Conservation (phyloP, 208 protist species). For the Trypanosoma boissoni region DNA sequence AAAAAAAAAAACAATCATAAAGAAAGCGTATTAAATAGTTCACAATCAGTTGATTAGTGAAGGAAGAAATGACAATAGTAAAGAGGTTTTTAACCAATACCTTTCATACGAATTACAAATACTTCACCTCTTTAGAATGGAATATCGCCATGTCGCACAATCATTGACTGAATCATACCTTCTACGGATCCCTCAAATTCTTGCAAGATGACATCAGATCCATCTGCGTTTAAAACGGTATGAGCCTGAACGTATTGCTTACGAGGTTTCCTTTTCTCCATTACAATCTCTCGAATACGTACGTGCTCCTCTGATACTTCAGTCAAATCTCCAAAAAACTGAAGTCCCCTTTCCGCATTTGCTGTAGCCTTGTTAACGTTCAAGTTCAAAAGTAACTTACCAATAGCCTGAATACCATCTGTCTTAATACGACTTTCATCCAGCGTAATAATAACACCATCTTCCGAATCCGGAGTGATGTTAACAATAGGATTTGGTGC, state of each 20-base stretch:
- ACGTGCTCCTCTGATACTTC: conserved; percentile 56
- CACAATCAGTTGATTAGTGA: too few relatives aligned
- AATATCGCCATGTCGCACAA: conserved; percentile 52
- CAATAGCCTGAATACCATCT: conserved; percentile 70
- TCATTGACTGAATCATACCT: conserved; percentile 48
- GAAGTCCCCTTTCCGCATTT: conserved; percentile 42
- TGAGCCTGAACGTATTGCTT: conserved; percentile 86
- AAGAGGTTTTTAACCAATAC: too few relatives aligned
- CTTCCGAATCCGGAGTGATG: conserved; percentile 42
- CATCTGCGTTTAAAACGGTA: conserved; percentile 35
- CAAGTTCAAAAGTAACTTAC: conserved; percentile 63
- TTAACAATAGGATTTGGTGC: conserved; percentile 51
- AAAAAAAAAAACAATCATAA: conserved; percentile 1
- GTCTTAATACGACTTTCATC: conserved; percentile 77
- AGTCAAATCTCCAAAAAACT: conserved; percentile 69
- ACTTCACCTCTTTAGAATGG: conserved; percentile 33
- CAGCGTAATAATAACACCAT: conserved; percentile 63
- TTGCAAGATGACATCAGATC: conserved; percentile 41
- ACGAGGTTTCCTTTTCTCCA: conserved; percentile 81
- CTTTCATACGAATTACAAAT: too few relatives aligned
- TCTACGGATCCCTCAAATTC: conserved; percentile 58
- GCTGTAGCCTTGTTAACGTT: conserved; percentile 83
- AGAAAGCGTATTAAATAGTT: too few relatives aligned
- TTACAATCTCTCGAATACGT: conserved; percentile 65
- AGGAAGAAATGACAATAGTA: too few relatives aligned